A percentile compares a stretch with the other conserved stretches of the same genome.
Conservation (phyloP, 768 basidiomycete species). For the Lactarius vividus region DNA sequence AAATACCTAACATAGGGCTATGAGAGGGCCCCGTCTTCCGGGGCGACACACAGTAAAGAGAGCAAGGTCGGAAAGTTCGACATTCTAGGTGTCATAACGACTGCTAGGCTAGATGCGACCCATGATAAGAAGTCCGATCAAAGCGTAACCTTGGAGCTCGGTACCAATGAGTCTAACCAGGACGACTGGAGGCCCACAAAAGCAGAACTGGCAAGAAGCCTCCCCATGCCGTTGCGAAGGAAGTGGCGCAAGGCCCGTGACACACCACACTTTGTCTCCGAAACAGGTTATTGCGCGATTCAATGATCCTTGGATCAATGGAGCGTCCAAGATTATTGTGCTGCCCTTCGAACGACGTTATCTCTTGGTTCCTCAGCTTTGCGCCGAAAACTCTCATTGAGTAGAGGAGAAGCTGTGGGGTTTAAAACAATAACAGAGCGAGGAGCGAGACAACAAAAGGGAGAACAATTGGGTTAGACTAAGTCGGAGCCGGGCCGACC, state of each 20-base stretch:
- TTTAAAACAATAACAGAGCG: neutral
- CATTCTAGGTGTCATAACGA: no score
- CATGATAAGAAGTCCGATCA: no score
- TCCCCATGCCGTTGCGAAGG: neutral
- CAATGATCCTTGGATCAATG: neutral
- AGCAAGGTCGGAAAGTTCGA: no score
- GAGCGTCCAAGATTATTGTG: no score
- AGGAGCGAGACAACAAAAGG: neutral
- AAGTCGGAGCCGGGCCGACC: neutral
- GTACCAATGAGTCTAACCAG: neutral
- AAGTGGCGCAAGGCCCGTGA: neutral
- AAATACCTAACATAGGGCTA: no score
- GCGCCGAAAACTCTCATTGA: neutral
- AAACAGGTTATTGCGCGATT: neutral
- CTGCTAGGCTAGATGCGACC: no score
- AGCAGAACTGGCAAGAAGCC: no score
- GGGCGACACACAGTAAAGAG: no score
- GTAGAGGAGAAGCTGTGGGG: neutral
- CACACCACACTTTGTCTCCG: no score
- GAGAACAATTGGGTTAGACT: neutral
- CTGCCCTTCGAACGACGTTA: neutral
- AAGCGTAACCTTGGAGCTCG: no score
- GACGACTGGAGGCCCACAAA: neutral
- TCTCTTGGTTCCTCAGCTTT: neutral
- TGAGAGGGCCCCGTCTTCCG: no score